Conservation (phyloP, 2,329 filamentous ascomycete species). For the Ilyonectria mors-panacis region DNA sequence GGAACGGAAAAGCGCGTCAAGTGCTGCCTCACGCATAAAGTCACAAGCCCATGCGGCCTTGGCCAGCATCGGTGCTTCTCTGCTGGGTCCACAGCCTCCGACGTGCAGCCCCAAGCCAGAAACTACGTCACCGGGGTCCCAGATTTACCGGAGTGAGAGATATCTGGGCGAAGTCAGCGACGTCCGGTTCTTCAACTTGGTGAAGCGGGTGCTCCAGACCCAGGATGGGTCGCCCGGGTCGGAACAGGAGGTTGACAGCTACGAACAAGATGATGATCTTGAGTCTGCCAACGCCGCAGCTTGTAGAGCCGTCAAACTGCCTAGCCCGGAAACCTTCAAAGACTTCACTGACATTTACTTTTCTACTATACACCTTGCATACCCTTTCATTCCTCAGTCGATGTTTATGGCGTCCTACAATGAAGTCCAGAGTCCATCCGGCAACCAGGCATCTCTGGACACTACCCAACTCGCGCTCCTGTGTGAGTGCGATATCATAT, state of each 20-base stretch:
- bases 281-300: background rate
- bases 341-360: background rate
- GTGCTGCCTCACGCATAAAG: too few relatives aligned
- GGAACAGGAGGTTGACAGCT: slow-evolving; percentile 43
- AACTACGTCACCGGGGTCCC: too few relatives aligned
- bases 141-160: background rate
- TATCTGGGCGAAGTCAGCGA: slow-evolving; percentile 56
- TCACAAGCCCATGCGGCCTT: too few relatives aligned
- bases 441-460: too few relatives aligned
- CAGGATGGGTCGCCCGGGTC: background rate
- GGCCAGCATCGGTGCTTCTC: too few relatives aligned
- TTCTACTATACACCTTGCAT: slow-evolving; percentile 2
- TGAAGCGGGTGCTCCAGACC: slow-evolving; percentile 46
- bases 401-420: background rate
- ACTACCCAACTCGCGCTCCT: too few relatives aligned
- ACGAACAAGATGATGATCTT: slow-evolving; percentile 39
- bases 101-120: too few relatives aligned
- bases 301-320: background rate
- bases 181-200: slow-evolving; percentile 54
- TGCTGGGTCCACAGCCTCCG: too few relatives aligned
- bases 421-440: background rate
- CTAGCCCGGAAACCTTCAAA: background rate
- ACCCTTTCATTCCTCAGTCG: background rate
- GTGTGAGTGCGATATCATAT: too few relatives aligned
- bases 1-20: too few relatives aligned